phyloP scores from a whole-genome alignment of 2,329 filamentous ascomycete species.

The Epichloe typhina region DNA sequence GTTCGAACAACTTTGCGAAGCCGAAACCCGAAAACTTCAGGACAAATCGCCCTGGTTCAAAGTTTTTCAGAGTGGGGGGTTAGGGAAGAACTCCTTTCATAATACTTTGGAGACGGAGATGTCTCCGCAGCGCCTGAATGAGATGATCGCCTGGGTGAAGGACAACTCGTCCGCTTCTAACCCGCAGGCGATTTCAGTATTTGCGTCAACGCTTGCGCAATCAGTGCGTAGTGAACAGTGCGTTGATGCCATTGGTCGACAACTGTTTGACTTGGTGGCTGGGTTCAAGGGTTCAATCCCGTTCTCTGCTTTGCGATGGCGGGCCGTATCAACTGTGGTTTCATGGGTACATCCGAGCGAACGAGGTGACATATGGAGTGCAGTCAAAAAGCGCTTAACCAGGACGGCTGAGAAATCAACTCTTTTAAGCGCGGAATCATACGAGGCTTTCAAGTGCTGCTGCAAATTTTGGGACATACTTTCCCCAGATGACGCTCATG shows the following conservation, averaged over 20 bases:
- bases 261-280: constrained; percentile 23
- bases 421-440: constrained; percentile 22
- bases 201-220: constrained; percentile 29
- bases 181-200: constrained; percentile 24
- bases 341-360: constrained; percentile 21
- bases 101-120: constrained; percentile 28
- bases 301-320: constrained; percentile 26
- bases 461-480: constrained; percentile 25
- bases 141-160: constrained; percentile 29
- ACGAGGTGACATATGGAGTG: constrained; percentile 19
- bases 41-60: constrained; percentile 21
- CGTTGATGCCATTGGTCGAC: constrained; percentile 26
- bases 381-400: constrained; percentile 18
- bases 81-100: constrained; percentile 9
- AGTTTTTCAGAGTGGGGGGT: constrained; percentile 9
- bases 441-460: constrained; percentile 28
- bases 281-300: constrained; percentile 17
- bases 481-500: constrained; percentile 21
- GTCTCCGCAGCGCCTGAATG: constrained; percentile 29
- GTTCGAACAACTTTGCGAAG: constrained; percentile 28
- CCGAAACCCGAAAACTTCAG: constrained; percentile 17
- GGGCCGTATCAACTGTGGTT: constrained; percentile 22
- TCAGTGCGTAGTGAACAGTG: constrained; percentile 29
- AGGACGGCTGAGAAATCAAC: constrained; percentile 20
- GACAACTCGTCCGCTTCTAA: constrained; percentile 19